Base-by-base conservation (phyloP, 202 grass and related monocot species). In the Saccharum hybrid region DNA sequence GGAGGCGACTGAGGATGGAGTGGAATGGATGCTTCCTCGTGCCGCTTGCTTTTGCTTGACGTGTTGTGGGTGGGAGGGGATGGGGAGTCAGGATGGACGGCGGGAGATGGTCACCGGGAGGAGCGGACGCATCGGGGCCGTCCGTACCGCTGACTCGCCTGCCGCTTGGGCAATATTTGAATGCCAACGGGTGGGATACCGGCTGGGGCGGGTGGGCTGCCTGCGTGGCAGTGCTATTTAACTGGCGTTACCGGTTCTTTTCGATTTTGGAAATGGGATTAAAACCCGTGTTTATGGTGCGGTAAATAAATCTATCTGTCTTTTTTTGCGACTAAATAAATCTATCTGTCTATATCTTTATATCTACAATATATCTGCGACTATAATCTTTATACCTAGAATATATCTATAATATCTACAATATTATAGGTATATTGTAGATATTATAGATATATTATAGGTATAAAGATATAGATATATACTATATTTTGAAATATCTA, bases 181-280 rank as follows among this genome's bases (percentile, higher is more conserved):
- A 94, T 92, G 75, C 82, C 82, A 94, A 94, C 89, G 92, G 92
- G 68, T 81, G 87, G 87, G 82, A 64, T 64, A 30, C 59, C 28
- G 38, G 38, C 37, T 71, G 30, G 41, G 67, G 16, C 63, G 62
- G 81, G 74, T 87, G 9, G 88, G 88, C 15, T 33, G 76, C 70
- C 38, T 14, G 15, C 22, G 72, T 34, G 2, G 28, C 46, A 14
- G 34, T 6, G 8, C 8, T 28, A 36, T 18, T 64, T 42, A 31
- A 77, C 57, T 9, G 39, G 12, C 7, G 43, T 46, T 38, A 66
- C 66, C 52, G 52, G 18, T 62, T 77, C 8, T 36, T 37, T 28
- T 37, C 4, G 22, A 40, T 7, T 63, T 51, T 48, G 74, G 12
- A 26, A 71, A 38, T 14, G 16, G 5, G 5, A 0, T 52, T 16